These are phyloP conservation scores for Teratosphaeria nubilosa DNA, from an alignment of 2,329 filamentous ascomycete species.

Conservation along the genomic window DNA sequence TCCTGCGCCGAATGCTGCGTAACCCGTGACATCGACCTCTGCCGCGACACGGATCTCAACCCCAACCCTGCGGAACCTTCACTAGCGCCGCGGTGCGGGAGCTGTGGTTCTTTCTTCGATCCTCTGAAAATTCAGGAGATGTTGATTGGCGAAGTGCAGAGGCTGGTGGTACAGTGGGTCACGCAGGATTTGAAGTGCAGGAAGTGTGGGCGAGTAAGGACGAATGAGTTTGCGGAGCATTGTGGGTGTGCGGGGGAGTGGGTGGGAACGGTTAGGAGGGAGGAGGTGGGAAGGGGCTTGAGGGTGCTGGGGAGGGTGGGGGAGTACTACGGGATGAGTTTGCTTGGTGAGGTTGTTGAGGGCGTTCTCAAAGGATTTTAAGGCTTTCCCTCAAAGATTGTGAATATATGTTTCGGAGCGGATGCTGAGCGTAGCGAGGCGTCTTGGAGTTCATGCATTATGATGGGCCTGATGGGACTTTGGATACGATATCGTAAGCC, in stretches of 20 bases:
- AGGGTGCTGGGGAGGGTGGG: slow-evolving; percentile 66
- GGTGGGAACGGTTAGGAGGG: slow-evolving; percentile 59
- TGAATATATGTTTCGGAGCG: slow-evolving; percentile 1
- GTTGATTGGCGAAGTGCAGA: slow-evolving; percentile 67
- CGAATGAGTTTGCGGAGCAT: slow-evolving; percentile 95
- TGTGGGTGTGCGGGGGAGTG: slow-evolving; percentile 87
- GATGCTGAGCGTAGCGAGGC: slow-evolving; percentile 8
- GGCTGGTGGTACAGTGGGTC: slow-evolving; percentile 66
- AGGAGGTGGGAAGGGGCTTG: slow-evolving; percentile 55
- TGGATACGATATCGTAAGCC: background rate
- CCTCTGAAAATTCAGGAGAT: slow-evolving; percentile 74
- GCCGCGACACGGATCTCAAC: slow-evolving; percentile 68
- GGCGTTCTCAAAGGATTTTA: slow-evolving; percentile 67
- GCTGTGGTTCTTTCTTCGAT: slow-evolving; percentile 67
- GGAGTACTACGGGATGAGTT: slow-evolving; percentile 52
- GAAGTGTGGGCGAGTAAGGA: slow-evolving; percentile 54
- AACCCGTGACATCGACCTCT: slow-evolving; percentile 80
- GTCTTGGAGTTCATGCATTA: background rate
- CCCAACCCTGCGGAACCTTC: slow-evolving; percentile 37
- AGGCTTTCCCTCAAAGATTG: slow-evolving; percentile 29
- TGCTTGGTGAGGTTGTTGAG: slow-evolving; percentile 69
- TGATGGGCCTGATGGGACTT: too few species aligned
- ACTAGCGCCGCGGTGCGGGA: slow-evolving; percentile 46
- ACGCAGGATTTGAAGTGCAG: slow-evolving; percentile 85
- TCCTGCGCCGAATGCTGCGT: slow-evolving; percentile 88